Evolutionary conservation across 345 rosid genomes (phyloP).

Genomic region (Citrus sp.): DNA sequence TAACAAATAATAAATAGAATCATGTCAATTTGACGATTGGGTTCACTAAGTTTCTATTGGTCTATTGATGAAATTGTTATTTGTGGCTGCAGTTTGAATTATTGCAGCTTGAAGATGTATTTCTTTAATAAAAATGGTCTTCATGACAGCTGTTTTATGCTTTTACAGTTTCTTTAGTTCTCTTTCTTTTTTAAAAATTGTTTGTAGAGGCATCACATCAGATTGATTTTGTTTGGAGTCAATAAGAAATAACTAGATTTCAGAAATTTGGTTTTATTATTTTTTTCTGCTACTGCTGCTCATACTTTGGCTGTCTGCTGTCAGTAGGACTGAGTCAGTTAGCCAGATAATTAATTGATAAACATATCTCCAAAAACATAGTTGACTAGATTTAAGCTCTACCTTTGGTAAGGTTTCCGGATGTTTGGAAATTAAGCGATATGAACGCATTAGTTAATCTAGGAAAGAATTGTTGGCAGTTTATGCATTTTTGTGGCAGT

Average conservation of each 20-base stretch:
- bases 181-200: not conserved
- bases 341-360: not conserved
- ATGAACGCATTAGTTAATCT: not conserved
- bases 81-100: not conserved
- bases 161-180: not conserved
- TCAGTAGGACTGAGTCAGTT: not conserved
- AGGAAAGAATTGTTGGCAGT: not conserved
- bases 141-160: not conserved
- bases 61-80: slow-evolving; percentile 2
- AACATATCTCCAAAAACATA: not conserved
- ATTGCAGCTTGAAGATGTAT: not conserved
- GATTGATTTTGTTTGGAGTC: not conserved
- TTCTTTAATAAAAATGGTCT: not conserved
- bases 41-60: not conserved
- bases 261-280: not conserved
- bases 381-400: not conserved
- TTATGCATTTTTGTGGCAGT: not conserved
- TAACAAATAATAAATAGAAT: not conserved
- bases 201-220: not conserved
- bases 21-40: not conserved
- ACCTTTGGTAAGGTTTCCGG: not conserved
- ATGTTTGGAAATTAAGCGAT: not conserved
- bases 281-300: not conserved
- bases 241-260: not conserved
- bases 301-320: not conserved